phyloP scores from a whole-genome alignment of 441 rosid genomes.

The Bocquillonia castaneifolia region DNA sequence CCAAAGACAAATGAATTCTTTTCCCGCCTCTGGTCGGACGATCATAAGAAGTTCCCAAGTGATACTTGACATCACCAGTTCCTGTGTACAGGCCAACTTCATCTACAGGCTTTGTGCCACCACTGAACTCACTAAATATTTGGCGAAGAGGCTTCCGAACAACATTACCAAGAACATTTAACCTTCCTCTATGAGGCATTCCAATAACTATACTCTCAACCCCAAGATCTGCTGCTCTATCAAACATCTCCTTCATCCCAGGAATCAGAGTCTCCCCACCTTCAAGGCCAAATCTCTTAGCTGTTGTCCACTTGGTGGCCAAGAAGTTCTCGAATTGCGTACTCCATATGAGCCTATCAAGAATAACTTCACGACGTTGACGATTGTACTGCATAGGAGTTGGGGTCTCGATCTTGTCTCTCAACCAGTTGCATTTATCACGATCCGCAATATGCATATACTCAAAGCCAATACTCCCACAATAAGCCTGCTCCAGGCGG shows the following conservation, averaged over 20 bases:
- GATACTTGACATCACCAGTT: conserved; percentile 98
- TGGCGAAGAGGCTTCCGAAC: conserved; percentile 90
- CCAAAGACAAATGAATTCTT: conserved; percentile 87
- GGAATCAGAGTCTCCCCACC: conserved; percentile 96
- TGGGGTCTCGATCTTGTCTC: conserved; percentile 94
- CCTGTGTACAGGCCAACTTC: conserved; percentile 94
- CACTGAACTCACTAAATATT: conserved; percentile 89
- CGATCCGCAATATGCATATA: conserved; percentile 96
- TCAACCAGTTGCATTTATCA: conserved; percentile 86
- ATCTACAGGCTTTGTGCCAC: conserved; percentile 81
- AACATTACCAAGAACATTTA: conserved; percentile 92
- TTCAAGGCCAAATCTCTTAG: conserved; percentile 97
- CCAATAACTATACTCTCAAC: conserved; percentile 97
- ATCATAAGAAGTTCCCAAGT: conserved; percentile 93
- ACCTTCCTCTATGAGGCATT: conserved; percentile 96
- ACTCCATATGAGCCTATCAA: conserved; percentile 89
- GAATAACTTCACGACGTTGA: conserved; percentile 85
- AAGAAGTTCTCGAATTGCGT: conserved; percentile 91
- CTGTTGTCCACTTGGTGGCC: conserved; percentile 94
- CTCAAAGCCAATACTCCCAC: conserved; percentile 91
- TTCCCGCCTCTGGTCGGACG: conserved; percentile 95
- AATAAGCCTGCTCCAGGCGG: conserved; percentile 92
- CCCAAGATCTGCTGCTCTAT: conserved; percentile 87
- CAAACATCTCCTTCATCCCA: conserved; percentile 99
- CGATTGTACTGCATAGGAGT: conserved; percentile 73